Evolutionary conservation across 73 alveolate genomes (phyloP), one percentile per base, ranked within the genome.

Genomic region (Paramecium bursaria): DNA sequence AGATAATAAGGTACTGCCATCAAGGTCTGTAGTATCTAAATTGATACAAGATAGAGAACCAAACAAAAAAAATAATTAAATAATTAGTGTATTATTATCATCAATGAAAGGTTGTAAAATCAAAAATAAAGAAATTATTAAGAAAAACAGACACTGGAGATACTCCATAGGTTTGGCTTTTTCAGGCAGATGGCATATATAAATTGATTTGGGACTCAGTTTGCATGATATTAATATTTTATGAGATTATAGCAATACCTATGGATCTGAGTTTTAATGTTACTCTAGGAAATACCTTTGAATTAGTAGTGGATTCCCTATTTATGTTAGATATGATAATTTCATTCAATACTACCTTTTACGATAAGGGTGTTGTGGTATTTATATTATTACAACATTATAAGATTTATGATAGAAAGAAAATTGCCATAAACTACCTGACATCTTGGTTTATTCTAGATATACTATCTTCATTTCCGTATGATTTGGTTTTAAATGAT

Each of bases 381-480:
- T 74, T 75, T 50, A n/a, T n/a, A n/a, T n/a, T n/a, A n/a, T n/a
- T n/a, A n/a, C n/a, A n/a, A n/a, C n/a, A n/a, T n/a, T n/a, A n/a
- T n/a, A n/a, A n/a, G n/a, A n/a, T n/a, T n/a, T n/a, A n/a, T n/a
- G 50, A 31, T 25, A 55, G 57, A 46, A 22, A 76, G 50, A 25
- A 47, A 79, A 67, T 90, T 46, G 86, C 55, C 17, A 54, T 73
- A 25, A 74, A 90, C 67, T 90, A 86, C 61, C 46, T 90, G 13
- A 21, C 21, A 39, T 51, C 73, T 29, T 90, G 91, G 75, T 90
- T 90, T 86, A 42, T 75, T 57, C 60, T 86, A 17, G 95, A 90
- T 46, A 51, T 90, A 73, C 47, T 77, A 14, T 82, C 87, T 14
- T 88, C 95, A 27, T 82, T 90, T 42, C 93, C 93, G 17, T 61